Evolutionary conservation across 192 early-diverging fungal genomes (phyloP).

Genomic region (Backusella liffmaniae): DNA sequence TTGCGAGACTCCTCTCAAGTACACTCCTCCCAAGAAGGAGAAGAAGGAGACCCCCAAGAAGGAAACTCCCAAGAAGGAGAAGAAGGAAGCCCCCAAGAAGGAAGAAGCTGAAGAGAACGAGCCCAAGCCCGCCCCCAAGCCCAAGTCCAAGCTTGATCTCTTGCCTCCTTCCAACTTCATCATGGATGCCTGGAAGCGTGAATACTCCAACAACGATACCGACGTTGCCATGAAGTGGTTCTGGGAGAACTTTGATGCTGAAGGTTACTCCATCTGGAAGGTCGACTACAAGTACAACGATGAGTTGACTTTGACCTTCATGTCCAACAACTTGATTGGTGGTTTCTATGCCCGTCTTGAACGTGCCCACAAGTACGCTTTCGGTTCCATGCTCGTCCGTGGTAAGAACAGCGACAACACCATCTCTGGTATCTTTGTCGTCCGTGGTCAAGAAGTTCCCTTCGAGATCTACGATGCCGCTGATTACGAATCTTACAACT

Average conservation of each 20-base stretch:
- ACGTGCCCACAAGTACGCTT: conserved; percentile 91
- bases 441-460: conserved; percentile 84
- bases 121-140: conserved; percentile 77
- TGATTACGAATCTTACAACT: conserved; percentile 88
- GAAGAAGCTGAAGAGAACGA: conserved; percentile 52
- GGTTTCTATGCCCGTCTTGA: conserved; percentile 94
- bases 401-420: conserved; percentile 85
- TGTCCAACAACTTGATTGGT: conserved; percentile 93
- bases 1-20: conserved; percentile 60
- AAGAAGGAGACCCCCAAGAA: conserved; percentile 56
- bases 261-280: conserved; percentile 91
- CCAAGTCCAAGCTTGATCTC: conserved; percentile 87
- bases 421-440: conserved; percentile 94
- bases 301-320: conserved; percentile 86
- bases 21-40: conserved; percentile 62
- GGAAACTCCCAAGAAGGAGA: conserved; percentile 53
- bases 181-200: conserved; percentile 94
- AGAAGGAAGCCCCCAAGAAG: conserved; percentile 40
- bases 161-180: conserved; percentile 80
- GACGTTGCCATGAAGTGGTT: conserved; percentile 89
- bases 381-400: conserved; percentile 80
- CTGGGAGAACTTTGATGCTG: conserved; percentile 87
- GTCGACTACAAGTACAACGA: conserved; percentile 96
- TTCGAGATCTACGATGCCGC: conserved; percentile 73
- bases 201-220: conserved; percentile 97